Evolutionary conservation across 495 filamentous ascomycete genomes (phyloP).

Genomic region (Penicillium robsamsonii): DNA sequence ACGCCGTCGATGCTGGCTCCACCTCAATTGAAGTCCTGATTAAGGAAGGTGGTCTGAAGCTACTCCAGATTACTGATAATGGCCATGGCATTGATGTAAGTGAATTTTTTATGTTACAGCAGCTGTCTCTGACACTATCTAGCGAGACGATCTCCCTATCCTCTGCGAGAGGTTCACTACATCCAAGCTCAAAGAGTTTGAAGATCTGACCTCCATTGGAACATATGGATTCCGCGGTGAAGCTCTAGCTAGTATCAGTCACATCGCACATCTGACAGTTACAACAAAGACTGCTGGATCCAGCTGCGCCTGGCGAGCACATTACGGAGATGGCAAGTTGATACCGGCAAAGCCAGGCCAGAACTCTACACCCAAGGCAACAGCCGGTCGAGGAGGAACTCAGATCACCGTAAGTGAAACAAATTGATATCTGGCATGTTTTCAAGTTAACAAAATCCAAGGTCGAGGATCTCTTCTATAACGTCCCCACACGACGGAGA

Average conservation of each 20-base stretch:
- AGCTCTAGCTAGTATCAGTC: slow-evolving; percentile 96
- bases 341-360: slow-evolving; percentile 89
- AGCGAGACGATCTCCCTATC: slow-evolving; percentile 90
- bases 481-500: slow-evolving; percentile 80
- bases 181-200: slow-evolving; percentile 91
- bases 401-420: slow-evolving; percentile 73
- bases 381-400: slow-evolving; percentile 88
- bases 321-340: slow-evolving; percentile 82
- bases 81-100: slow-evolving; percentile 92
- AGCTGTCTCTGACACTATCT: slow-evolving; percentile 11
- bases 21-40: slow-evolving; percentile 88
- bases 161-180: slow-evolving; percentile 97
- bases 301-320: slow-evolving; percentile 82
- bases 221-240: slow-evolving; percentile 98
- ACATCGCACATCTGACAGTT: slow-evolving; percentile 93
- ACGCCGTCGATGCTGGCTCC: slow-evolving; percentile 93
- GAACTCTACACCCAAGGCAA: slow-evolving; percentile 80
- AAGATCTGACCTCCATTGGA: slow-evolving; percentile 85
- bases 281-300: slow-evolving; percentile 92
- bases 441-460: slow-evolving; percentile 25
- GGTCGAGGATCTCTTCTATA: slow-evolving; percentile 98
- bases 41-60: slow-evolving; percentile 95
- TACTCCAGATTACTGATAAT: slow-evolving; percentile 97
- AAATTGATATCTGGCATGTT: background rate
- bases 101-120: background rate